A percentile compares a stretch with the other conserved stretches of the same genome.
These are phyloP conservation scores for Sherardia arvensis DNA, from an alignment of 257 asterid genomes.

Conservation along the genomic window DNA sequence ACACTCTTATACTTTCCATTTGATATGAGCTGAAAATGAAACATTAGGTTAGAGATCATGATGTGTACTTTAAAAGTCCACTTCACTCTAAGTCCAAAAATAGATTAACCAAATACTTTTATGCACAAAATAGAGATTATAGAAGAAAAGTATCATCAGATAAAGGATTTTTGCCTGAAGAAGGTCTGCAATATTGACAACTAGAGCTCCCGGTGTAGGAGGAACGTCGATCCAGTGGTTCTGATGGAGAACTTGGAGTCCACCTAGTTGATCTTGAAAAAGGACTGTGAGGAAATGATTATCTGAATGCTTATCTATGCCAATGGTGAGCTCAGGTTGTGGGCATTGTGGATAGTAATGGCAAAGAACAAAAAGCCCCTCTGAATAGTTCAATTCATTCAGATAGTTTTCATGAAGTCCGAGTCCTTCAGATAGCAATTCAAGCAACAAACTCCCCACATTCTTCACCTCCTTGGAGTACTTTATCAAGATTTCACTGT, in stretches of 20 bases:
- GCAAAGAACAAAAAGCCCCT: slow-evolving; percentile 36
- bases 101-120: too few species aligned
- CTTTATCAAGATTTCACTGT: neutral
- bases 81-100: too few species aligned
- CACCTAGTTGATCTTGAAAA: slow-evolving; percentile 64
- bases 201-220: slow-evolving; percentile 43
- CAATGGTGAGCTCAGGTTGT: slow-evolving; percentile 51
- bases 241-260: slow-evolving; percentile 38
- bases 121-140: too few species aligned
- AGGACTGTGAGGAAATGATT: slow-evolving; percentile 46
- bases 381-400: slow-evolving; percentile 30
- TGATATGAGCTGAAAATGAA: slow-evolving; percentile 20
- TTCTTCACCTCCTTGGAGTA: slow-evolving; percentile 22
- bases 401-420: slow-evolving; percentile 38
- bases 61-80: too few species aligned
- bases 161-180: slow-evolving; percentile 36
- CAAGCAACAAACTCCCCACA: slow-evolving; percentile 35
- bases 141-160: neutral
- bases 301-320: slow-evolving; percentile 49
- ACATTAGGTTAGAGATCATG: too few species aligned
- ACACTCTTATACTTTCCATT: slow-evolving; percentile 52
- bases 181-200: slow-evolving; percentile 55
- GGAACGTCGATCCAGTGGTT: slow-evolving; percentile 50
- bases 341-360: slow-evolving; percentile 73
- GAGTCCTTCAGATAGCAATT: slow-evolving; percentile 49